Conservation (phyloP, 495 filamentous ascomycete genomes). For the Haplographium delicatum region DNA sequence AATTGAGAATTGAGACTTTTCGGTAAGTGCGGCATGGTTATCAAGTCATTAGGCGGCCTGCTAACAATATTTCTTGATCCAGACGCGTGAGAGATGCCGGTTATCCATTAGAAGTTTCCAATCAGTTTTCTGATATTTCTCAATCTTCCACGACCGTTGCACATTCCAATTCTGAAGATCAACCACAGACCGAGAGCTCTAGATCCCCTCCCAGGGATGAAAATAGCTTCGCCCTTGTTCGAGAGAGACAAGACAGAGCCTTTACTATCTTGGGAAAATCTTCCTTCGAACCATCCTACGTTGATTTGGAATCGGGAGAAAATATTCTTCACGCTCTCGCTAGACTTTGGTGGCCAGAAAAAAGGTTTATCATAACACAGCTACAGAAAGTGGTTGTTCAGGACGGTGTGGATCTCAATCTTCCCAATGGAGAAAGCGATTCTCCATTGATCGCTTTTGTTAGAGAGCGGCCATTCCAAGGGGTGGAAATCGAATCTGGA, state of each 20-base stretch:
- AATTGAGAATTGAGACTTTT: neutral
- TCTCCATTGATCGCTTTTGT: conserved; percentile 7
- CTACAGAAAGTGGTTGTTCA: conserved; percentile 1
- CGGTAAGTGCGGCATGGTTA: conserved; percentile 6
- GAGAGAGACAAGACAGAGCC: neutral
- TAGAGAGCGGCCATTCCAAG: conserved; percentile 2
- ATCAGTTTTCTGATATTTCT: neutral
- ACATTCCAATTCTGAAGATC: neutral
- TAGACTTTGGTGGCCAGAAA: neutral
- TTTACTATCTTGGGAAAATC: neutral
- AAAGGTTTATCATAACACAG: neutral
- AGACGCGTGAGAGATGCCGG: conserved; percentile 3
- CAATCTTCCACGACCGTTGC: conserved; percentile 1
- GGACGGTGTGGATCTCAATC: conserved; percentile 13
- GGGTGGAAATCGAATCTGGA: conserved; percentile 12
- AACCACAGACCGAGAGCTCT: neutral
- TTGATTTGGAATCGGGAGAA: conserved; percentile 11
- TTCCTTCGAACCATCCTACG: conserved; percentile 1
- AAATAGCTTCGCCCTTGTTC: neutral
- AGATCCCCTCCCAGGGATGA: neutral
- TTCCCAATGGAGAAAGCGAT: conserved; percentile 8
- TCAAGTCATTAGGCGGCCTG: too few relatives aligned
- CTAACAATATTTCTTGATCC: too few relatives aligned
- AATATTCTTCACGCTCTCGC: conserved; percentile 17
- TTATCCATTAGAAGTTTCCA: neutral